phyloP scores from a whole-genome alignment of 192 early-diverging fungal species.

The Podila epicladia region DNA sequence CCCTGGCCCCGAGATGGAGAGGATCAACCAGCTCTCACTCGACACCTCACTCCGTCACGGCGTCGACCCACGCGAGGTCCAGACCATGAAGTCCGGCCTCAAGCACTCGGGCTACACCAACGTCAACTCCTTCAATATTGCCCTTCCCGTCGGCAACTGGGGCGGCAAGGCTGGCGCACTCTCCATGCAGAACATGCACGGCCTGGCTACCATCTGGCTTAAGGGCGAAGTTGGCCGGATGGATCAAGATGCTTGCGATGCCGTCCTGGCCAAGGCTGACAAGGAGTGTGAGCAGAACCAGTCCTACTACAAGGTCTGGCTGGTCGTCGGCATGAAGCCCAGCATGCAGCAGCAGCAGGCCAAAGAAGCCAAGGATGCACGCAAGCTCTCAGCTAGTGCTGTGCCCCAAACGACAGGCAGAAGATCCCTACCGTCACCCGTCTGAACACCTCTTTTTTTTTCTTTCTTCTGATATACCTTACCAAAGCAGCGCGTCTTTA shows the following conservation, averaged over 20 bases:
- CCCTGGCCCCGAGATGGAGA: constrained; percentile 41
- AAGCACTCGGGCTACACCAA: constrained; percentile 29
- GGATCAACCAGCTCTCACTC: constrained; percentile 41
- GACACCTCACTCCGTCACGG: constrained; percentile 48
- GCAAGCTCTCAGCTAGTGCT: background rate
- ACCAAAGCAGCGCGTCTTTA: too few species aligned
- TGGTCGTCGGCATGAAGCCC: constrained; percentile 45
- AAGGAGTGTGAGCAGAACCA: constrained; percentile 18
- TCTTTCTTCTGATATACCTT: background rate
- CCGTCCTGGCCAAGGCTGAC: constrained; percentile 11
- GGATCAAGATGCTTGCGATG: constrained; percentile 28
- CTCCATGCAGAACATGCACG: constrained; percentile 45
- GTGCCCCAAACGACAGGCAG: background rate
- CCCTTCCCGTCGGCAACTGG: constrained; percentile 41
- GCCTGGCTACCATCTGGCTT: constrained; percentile 48
- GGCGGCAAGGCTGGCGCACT: constrained; percentile 40
- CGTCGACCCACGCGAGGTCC: constrained; percentile 47
- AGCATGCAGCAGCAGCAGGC: background rate
- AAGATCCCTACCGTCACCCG: background rate
- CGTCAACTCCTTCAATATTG: constrained; percentile 48
- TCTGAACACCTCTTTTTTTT: background rate
- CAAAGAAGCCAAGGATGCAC: constrained; percentile 9
- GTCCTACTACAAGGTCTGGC: constrained; percentile 52
- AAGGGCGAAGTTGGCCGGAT: constrained; percentile 42
- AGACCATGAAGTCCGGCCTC: constrained; percentile 38